Evolutionary conservation across 2,329 filamentous ascomycete genomes (phyloP), one percentile per base, ranked within the genome.

Genomic region (Alternaria gansuensis): DNA sequence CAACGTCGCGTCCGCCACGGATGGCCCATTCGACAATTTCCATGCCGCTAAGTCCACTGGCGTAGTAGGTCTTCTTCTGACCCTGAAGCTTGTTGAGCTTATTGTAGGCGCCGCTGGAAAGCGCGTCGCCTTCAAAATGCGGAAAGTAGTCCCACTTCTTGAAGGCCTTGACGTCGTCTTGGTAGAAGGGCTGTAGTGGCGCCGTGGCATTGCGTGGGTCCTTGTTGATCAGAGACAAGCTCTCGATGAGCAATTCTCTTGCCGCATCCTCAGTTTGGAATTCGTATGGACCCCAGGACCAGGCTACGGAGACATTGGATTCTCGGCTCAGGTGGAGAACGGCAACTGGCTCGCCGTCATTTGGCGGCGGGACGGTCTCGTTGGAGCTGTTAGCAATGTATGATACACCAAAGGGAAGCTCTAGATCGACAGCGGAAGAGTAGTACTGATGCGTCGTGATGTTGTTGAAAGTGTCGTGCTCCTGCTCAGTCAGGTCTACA

Each of bases 131-230:
- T 37, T 69, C 72, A 36, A 77, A 77, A 50, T 78, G 75, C 9
- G 75, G 75, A 46, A 78, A 77, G 54, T 78, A 78, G 23, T 78
- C 75, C 75, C 75, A 77, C 52, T 78, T 78, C 28, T 62, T 66
- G 62, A 78, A 78, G 1, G 70, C 75, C 37, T 68, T 71, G 46
- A 78, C 65, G 43, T 76, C 69, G 28, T 54, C 49, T 4, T 67
- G 44, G 26, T 29, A 57, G 10, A 77, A 49, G 3, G 68, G 70
- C 7, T 63, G 60, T 3, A 64, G 45, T 36, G 52, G 36, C 28
- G 64, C 66, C 2, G 67, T 74, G 14, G 57, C 57, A 36, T 78
- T 73, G n/a, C 75, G 63, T 10, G 75, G 75, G 46, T 78, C 75
- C 54, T 75, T 76, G 64, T 78, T 78, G 51, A 78, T 64, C 23